phyloP scores from a whole-genome alignment of 257 asterid genomes.

The Przewalskia tangutica region DNA sequence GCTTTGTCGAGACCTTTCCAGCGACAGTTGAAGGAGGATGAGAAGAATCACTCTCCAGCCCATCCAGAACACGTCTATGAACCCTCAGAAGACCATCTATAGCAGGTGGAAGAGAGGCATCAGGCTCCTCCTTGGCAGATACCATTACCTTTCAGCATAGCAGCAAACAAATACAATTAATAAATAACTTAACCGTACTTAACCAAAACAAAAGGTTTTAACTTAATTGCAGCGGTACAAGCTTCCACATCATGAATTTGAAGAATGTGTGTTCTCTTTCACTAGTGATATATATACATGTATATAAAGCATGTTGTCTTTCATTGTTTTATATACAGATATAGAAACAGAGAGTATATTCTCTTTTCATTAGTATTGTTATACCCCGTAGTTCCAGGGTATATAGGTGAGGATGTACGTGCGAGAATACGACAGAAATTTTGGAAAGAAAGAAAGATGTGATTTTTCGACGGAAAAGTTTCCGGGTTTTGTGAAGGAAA shows the following conservation, averaged over 20 bases:
- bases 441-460: no score
- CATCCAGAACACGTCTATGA: constrained; percentile 77
- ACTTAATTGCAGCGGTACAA: neutral
- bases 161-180: neutral
- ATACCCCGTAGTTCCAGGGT: no score
- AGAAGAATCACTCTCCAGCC: constrained; percentile 68
- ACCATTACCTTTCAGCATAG: constrained; percentile 60
- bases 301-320: neutral
- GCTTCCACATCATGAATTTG: neutral
- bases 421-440: no score
- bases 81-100: constrained; percentile 87
- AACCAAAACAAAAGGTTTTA: neutral
- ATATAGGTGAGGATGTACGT: no score
- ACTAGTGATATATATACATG: neutral
- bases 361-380: neutral
- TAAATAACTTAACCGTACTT: neutral
- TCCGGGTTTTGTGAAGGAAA: no score
- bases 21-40: constrained; percentile 40
- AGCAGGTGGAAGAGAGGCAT: constrained; percentile 84
- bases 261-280: neutral
- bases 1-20: constrained; percentile 67
- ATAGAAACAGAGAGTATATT: neutral
- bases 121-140: constrained; percentile 96
- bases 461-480: no score
- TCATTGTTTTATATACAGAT: no score